phyloP scores from a whole-genome alignment of 257 asterid genomes.

The Fraxinus pennsylvanica region DNA sequence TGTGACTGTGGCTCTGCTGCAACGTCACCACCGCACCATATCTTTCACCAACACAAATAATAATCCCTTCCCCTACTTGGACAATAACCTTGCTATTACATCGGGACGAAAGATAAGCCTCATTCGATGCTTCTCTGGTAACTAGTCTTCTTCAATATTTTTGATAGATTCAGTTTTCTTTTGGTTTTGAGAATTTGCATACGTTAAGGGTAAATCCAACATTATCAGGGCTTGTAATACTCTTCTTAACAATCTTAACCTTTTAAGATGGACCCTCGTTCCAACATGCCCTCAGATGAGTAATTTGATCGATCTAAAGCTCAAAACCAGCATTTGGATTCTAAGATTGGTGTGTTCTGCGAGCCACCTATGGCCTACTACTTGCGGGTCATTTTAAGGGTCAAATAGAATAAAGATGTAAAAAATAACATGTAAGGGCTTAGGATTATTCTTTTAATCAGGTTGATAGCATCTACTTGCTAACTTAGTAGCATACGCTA shows the following conservation, averaged over 20 bases:
- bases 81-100: slow-evolving; percentile 22
- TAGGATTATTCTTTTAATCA: no score
- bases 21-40: not conserved
- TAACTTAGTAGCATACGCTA: not conserved
- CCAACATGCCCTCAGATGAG: not conserved
- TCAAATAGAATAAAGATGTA: no score
- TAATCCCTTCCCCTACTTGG: slow-evolving; percentile 2
- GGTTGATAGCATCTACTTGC: not conserved
- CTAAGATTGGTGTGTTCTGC: no score
- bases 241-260: no score
- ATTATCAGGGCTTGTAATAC: no score
- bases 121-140: slow-evolving; percentile 45
- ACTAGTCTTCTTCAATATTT: not conserved
- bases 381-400: no score
- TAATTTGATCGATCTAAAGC: not conserved
- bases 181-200: not conserved
- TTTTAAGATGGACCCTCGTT: no score
- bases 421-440: no score
- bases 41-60: not conserved
- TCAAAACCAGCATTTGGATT: no score
- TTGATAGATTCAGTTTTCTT: not conserved
- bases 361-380: no score
- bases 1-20: not conserved
- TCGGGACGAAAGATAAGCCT: slow-evolving; percentile 27
- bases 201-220: not conserved